phyloP scores from a whole-genome alignment of 169 alveolate genomes.

The Eimeria necatrix region DNA sequence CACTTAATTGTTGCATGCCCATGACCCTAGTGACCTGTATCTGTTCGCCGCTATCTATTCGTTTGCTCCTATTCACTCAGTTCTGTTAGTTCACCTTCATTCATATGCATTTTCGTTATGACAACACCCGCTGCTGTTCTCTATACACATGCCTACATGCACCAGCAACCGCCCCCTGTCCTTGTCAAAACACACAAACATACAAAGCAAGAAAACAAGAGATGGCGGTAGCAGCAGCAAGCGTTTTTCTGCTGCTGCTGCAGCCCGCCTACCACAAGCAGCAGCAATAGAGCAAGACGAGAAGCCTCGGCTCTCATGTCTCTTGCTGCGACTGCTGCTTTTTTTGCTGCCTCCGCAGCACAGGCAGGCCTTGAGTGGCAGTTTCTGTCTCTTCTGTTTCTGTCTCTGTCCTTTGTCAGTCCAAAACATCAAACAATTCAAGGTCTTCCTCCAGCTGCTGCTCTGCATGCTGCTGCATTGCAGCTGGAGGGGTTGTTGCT shows the following conservation, averaged over 20 bases:
- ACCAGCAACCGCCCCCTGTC: no score
- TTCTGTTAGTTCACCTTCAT: no score
- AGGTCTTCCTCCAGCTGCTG: slow-evolving; percentile 5
- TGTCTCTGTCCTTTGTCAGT: background rate
- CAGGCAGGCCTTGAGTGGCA: background rate
- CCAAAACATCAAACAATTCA: background rate
- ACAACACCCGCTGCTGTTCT: no score
- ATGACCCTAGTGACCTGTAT: no score
- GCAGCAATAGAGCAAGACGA: background rate
- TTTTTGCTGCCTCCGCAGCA: background rate
- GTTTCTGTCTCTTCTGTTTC: background rate
- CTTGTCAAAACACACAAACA: no score
- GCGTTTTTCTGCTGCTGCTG: background rate
- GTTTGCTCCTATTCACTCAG: no score
- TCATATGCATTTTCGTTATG: no score
- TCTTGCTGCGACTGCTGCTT: background rate
- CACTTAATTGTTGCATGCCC: no score
- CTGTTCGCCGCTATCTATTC: no score
- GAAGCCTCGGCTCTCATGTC: no score
- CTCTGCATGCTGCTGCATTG: background rate
- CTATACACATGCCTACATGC: no score
- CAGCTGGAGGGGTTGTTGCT: background rate
- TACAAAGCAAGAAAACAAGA: background rate
- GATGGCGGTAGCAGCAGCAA: background rate
- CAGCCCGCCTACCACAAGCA: background rate